A percentile compares a stretch with the other conserved stretches of the same genome.
Conservation (phyloP, 345 rosid species). For the Nasturtium officinale region DNA sequence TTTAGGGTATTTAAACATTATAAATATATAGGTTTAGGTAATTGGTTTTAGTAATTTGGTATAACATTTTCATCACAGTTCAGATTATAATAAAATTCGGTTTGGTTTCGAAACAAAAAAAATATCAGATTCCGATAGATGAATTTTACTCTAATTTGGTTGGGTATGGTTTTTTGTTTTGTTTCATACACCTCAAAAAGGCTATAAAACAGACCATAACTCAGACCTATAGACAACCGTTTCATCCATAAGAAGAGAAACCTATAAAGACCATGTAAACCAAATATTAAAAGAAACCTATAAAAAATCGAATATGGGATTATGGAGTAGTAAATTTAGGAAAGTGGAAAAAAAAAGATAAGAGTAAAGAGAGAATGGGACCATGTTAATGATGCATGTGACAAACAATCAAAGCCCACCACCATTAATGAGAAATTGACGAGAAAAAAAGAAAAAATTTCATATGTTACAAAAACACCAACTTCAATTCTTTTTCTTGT, state of each 20-base stretch:
- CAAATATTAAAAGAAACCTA: not conserved
- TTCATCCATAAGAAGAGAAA: not conserved
- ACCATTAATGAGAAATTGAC: conserved; percentile 30
- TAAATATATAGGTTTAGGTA: too few species aligned
- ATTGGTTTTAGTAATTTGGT: not conserved
- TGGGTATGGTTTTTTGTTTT: not conserved
- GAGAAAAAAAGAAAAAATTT: not conserved
- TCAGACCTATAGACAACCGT: not conserved
- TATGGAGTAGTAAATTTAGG: not conserved
- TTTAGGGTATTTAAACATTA: too few species aligned
- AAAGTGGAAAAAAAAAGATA: not conserved
- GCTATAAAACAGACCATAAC: not conserved
- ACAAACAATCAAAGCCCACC: conserved; percentile 42
- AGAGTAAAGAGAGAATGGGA: conserved; percentile 35
- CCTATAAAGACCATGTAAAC: conserved; percentile 1
- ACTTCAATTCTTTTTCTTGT: conserved; percentile 4
- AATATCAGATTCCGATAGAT: too few species aligned
- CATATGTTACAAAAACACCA: conserved; percentile 5
- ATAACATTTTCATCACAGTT: not conserved
- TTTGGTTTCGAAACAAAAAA: too few species aligned
- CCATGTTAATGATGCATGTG: conserved; percentile 43
- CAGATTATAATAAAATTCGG: too few species aligned
- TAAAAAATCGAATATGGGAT: not conserved
- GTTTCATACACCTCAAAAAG: not conserved
- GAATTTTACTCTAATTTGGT: not conserved